Base-by-base conservation (phyloP, 768 basidiomycete genomes). In the Psilocybe sp. region DNA sequence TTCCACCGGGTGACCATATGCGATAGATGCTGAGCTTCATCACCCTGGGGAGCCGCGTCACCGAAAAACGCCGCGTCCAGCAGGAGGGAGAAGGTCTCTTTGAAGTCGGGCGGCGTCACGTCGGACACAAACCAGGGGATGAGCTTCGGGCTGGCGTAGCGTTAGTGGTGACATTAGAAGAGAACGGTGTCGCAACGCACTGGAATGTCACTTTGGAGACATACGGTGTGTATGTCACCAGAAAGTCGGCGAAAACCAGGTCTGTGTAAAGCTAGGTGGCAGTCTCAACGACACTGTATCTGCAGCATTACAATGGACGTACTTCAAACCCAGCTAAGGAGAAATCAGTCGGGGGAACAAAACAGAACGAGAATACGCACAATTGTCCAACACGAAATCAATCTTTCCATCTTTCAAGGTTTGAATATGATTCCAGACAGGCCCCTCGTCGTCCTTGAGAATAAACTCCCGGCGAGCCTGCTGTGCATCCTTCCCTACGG, bases 121-220 rank as follows among this genome's bases (percentile, higher is more conserved):
- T 97, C 92, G 10, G 90, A 93, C 40, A 98, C 95, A 63, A 98
- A 99, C 94, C 96, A 99, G 0, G 95, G 95, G 45, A 98, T 88
- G 8, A 89, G 72, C 66, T 99, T 98, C 0, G 94, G 91, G 69
- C 94, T 96, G 52, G 28, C 34, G 39, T 32, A 13, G 31, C 20
- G 3, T 31, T 46, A 14, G 37, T 41, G 50, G 10, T 32, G 15
- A 56, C n/a, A 13, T 18, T 35, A 12, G 13, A 13, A 19, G 51
- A 47, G 8, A 11, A 49, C 2, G 33, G 19, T 35, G 20, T 23
- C 11, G 8, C 34, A 13, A 76, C 82, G 51, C 44, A 96, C 94
- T 99, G 96, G 69, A 98, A 97, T 48, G 92, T 82, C 20, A 95
- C 89, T 56, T 80, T 78, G 11, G 79, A 78, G 44, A 93, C 80